Base-by-base conservation (phyloP, 352 stramenopile species). In the Stramenopiles sp. region DNA sequence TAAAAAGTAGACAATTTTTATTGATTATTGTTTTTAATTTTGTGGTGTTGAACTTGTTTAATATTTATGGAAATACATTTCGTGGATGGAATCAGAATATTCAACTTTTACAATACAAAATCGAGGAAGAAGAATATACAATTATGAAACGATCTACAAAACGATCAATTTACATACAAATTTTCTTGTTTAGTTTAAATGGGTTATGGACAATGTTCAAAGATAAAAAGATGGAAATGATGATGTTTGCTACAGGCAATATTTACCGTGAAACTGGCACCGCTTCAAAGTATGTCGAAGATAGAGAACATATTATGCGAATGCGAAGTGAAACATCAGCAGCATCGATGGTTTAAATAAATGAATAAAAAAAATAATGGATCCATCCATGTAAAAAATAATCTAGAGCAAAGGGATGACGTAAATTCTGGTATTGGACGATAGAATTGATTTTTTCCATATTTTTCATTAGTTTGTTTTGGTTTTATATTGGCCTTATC, bases 161-260 rank as follows among this genome's bases (percentile, higher is more conserved):
- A 76, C 65, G 65, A 76, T 76, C 65, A 13, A 76, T 76, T 76
- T 76, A 33, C 31, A 31, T 76, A 31, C 65, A 76, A 76, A 76
- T 76, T 76, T 13, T 76, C 4, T 76, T 76, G 13, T 76, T 76
- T 76, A 76, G 65, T 76, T 13, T 76, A 20, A 13, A 4, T 76
- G 65, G 31, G 4, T 13, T 76, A 76, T 31, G 13, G 4, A 76
- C 65, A 4, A 76, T 76, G 65, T 33, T 76, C 13, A 33, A 33
- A 33, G 65, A 76, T 76, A 76, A 76, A 13, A 76, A 76, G 13
- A 31, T 33, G 65, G 65, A 76, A 76, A 13, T 33, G 7, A 13
- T 76, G 13, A 33, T 76, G 31, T 76, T 76, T 76, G 65, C 31
- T 33, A 76, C 4, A 13, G 65, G 65, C 4, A 76, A 76, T 76